Percentiles rank a stretch among this genome's conserved stretches.
phyloP scores from a whole-genome alignment of 2,329 filamentous ascomycete genomes.

The Hypoxylon sp. region DNA sequence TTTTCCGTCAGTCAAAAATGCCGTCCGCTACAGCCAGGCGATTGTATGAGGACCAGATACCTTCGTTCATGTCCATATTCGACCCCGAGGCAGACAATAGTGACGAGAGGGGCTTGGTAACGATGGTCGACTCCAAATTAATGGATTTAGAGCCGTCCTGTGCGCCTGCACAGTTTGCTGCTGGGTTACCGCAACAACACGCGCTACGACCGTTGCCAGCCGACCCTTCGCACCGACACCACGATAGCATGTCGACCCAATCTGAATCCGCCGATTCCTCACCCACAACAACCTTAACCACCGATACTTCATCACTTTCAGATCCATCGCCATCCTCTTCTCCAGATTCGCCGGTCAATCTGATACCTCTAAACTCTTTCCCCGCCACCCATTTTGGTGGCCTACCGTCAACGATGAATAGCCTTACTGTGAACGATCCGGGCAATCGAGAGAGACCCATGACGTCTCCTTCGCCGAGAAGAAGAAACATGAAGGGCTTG shows the following conservation, averaged over 20 bases:
- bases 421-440: slow-evolving; percentile 60
- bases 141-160: slow-evolving; percentile 59
- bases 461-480: slow-evolving; percentile 76
- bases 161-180: slow-evolving; percentile 49
- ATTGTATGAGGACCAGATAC: slow-evolving; percentile 77
- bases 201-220: slow-evolving; percentile 56
- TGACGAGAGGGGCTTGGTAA: slow-evolving; percentile 65
- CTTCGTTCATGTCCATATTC: slow-evolving; percentile 81
- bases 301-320: slow-evolving; percentile 89
- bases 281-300: slow-evolving; percentile 91
- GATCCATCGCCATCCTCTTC: slow-evolving; percentile 93
- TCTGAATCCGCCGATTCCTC: slow-evolving; percentile 93
- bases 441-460: slow-evolving; percentile 64
- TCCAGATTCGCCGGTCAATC: slow-evolving; percentile 85
- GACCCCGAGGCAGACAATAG: slow-evolving; percentile 70
- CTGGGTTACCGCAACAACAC: slow-evolving; percentile 52
- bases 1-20: slow-evolving; percentile 59
- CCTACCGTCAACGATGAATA: slow-evolving; percentile 59
- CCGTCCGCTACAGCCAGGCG: slow-evolving; percentile 71
- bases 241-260: slow-evolving; percentile 82
- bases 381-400: slow-evolving; percentile 68
- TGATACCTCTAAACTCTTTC: slow-evolving; percentile 78
- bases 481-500: slow-evolving; percentile 85
- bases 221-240: slow-evolving; percentile 73
- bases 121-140: slow-evolving; percentile 66